Conservation (phyloP, 768 basidiomycete genomes). For the Rhodosporidiobolus sp. region DNA sequence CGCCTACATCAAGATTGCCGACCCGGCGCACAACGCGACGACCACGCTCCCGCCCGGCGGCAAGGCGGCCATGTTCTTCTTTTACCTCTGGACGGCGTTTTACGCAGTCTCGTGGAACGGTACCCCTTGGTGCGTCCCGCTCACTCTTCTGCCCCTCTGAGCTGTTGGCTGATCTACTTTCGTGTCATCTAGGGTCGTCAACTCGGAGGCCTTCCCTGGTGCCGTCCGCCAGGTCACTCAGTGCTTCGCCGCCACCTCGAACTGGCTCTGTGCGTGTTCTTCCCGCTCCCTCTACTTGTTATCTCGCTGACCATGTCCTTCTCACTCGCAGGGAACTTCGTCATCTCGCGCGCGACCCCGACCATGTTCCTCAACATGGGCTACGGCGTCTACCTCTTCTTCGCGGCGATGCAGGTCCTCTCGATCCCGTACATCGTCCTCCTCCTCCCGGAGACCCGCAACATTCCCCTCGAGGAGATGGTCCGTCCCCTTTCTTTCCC, state of each 20-base stretch:
- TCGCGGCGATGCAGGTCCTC: constrained; percentile 40
- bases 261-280: constrained; percentile 44
- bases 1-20: constrained; percentile 33
- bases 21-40: constrained; percentile 26
- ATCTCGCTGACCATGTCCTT: neutral
- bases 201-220: constrained; percentile 54
- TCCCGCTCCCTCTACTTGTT: constrained; percentile 44
- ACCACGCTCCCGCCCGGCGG: constrained; percentile 34
- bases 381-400: constrained; percentile 47
- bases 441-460: constrained; percentile 54
- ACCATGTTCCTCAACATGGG: constrained; percentile 45
- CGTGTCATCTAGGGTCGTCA: constrained; percentile 54
- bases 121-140: neutral
- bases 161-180: constrained; percentile 15
- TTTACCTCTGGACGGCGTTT: constrained; percentile 45
- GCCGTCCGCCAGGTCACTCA: constrained; percentile 45
- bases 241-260: constrained; percentile 38
- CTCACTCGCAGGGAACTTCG: constrained; percentile 41
- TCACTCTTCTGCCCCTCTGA: too few species aligned
- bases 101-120: constrained; percentile 42
- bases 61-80: constrained; percentile 45
- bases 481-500: constrained; percentile 50
- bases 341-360: constrained; percentile 47
- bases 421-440: constrained; percentile 55
- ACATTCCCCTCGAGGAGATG: constrained; percentile 55